Evolutionary conservation across 129 eudicot species (phyloP), one percentile per base, ranked within the genome.

Genomic region (Flaveria sonorensis): DNA sequence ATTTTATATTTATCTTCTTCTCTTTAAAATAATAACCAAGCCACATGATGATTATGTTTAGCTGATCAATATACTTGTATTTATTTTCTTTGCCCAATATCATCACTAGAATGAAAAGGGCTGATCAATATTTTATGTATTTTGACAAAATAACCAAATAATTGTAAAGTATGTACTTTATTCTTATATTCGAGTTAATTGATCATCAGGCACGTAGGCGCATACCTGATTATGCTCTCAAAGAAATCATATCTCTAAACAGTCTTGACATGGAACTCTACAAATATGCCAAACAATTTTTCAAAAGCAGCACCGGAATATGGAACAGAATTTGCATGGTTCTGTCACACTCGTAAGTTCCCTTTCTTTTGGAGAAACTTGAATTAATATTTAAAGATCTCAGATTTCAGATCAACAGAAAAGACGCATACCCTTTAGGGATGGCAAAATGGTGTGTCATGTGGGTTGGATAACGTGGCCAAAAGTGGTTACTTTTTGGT

Each of bases 251-350:
- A 8, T 84, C 88, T 76, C 85, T 90, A 4, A 93, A 90, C 76
- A 82, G 71, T 80, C 92, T 93, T 45, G 98, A 93, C 72, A 67
- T 89, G 78, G 91, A 93, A 82, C 97, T 93, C 52, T 93, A 93
- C 71, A 83, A 87, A 52, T 86, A 93, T 79, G 96, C 92, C 36
- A 85, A 91, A 83, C 74, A 71, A 86, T 87, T 62, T 90, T 87
- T 74, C 74, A 73, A 52, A 84, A 77, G 81, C 89, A 90, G 83
- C 89, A 91, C 40, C 79, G 56, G 68, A 81, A 20, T 71, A 65
- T 89, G 88, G 52, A 70, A 64, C 89, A 74, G 65, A 81, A 77
- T 62, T 76, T 79, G 80, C 84, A 71, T 46, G 51, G 72, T 68
- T 72, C 85, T 45, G 68, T 71, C 60, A 26, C 67, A 63, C 52